Percentiles rank a stretch among this genome's conserved stretches.
These are phyloP conservation scores for Maudiozyma humilis DNA, from an alignment of 1,139 yeast species.

Conservation along the genomic window DNA sequence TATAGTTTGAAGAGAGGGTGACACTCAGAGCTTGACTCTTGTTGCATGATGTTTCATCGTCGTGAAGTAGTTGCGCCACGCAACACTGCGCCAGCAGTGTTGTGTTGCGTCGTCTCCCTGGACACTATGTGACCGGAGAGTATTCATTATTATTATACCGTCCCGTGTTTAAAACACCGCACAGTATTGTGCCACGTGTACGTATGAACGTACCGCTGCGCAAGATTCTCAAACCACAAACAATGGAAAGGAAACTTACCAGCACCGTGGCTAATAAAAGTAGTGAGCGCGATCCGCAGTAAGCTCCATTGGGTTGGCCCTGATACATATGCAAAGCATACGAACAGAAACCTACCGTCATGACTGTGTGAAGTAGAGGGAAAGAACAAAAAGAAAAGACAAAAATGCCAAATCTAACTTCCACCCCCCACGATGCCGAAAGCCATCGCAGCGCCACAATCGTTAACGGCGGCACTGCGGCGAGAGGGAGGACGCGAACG, in stretches of 20 bases:
- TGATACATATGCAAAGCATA: too few species aligned
- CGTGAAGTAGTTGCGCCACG: neutral
- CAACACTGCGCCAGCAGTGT: too few species aligned
- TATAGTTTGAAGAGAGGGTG: constrained; percentile 13
- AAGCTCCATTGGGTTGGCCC: constrained; percentile 91
- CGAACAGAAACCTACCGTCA: constrained; percentile 7
- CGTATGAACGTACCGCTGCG: constrained; percentile 1
- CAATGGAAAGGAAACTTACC: too few species aligned
- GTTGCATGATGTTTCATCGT: constrained; percentile 80
- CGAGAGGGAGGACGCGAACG: neutral
- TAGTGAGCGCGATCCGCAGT: constrained; percentile 57
- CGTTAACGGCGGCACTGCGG: too few species aligned
- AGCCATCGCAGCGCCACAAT: too few species aligned
- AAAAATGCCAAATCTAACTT: too few species aligned
- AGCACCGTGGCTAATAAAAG: constrained; percentile 10
- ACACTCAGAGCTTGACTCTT: constrained; percentile 90
- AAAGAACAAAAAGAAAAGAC: too few species aligned
- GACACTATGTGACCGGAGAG: too few species aligned
- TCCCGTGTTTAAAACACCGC: too few species aligned
- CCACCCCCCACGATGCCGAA: too few species aligned
- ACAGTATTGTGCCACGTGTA: constrained; percentile 1
- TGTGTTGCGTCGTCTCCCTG: too few species aligned
- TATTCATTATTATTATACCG: too few species aligned
- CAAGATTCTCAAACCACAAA: neutral
- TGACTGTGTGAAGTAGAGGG: neutral